Percentiles rank a stretch among this genome's conserved stretches.
phyloP scores from a whole-genome alignment of 345 rosid species.

The Moringa oleifera region DNA sequence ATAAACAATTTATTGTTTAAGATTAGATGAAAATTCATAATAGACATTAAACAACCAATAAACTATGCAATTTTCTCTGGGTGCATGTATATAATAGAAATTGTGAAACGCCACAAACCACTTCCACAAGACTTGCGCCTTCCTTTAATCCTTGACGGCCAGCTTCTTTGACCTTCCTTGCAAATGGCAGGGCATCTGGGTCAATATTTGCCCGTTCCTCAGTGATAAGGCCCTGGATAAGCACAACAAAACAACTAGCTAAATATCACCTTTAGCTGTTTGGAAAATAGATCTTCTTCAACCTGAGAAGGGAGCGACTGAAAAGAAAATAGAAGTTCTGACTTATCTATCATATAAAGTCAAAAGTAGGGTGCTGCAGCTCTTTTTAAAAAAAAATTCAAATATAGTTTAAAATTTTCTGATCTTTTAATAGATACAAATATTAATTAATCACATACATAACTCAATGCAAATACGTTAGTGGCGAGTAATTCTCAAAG shows the following conservation, averaged over 20 bases:
- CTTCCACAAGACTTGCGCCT: constrained; percentile 85
- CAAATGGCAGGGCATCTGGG: constrained; percentile 80
- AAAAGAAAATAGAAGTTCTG: no score
- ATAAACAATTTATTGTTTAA: neutral
- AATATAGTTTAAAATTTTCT: no score
- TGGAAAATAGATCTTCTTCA: neutral
- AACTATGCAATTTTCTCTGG: neutral
- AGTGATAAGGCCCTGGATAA: constrained; percentile 76
- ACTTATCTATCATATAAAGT: no score
- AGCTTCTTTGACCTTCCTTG: constrained; percentile 68
- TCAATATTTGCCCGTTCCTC: constrained; percentile 75
- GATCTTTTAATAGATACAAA: no score
- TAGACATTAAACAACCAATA: neutral
- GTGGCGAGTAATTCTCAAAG: no score
- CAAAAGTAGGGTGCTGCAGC: no score
- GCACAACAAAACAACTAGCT: constrained; percentile 17
- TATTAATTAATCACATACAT: no score
- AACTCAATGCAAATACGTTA: no score
- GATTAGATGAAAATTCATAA: neutral
- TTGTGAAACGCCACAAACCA: constrained; percentile 44
- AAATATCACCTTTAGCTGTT: constrained; percentile 12
- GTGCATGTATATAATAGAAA: neutral
- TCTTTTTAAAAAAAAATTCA: no score
- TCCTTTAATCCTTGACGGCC: constrained; percentile 85
- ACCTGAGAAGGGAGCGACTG: neutral